phyloP scores from a whole-genome alignment of 176 grass and related monocot genomes.

The Calamus simplicifolius region DNA sequence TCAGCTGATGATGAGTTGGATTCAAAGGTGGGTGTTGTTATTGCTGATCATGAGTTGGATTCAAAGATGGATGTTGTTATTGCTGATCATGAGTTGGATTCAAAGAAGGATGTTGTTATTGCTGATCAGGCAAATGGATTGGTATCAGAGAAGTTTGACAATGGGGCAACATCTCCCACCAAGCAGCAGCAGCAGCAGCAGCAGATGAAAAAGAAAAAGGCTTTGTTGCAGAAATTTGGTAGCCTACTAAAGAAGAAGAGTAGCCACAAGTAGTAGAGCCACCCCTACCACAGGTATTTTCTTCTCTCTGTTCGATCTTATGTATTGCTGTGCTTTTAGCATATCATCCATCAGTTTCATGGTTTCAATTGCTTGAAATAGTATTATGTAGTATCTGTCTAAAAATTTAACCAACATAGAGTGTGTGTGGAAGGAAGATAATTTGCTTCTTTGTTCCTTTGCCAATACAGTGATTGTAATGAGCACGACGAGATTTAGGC shows the following conservation, averaged over 20 bases:
- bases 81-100: slow-evolving; percentile 20
- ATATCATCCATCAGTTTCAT: slow-evolving; percentile 32
- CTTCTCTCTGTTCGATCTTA: slow-evolving; percentile 36
- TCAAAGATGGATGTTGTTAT: too few relatives aligned
- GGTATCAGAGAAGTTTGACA: slow-evolving; percentile 26
- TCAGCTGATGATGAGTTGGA: slow-evolving; percentile 11
- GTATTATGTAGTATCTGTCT: slow-evolving; percentile 9
- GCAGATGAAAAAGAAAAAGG: slow-evolving; percentile 60
- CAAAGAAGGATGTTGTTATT: slow-evolving; percentile 38
- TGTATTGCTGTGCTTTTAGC: slow-evolving; percentile 36
- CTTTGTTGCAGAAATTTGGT: slow-evolving; percentile 85
- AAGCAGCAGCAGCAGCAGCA: slow-evolving; percentile 43
- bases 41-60: too few relatives aligned
- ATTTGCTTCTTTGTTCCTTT: too few relatives aligned
- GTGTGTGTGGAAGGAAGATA: too few relatives aligned
- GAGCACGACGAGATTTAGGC: too few relatives aligned
- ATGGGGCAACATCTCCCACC: slow-evolving; percentile 30
- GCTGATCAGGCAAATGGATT: slow-evolving; percentile 33
- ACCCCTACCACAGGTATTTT: slow-evolving; percentile 11
- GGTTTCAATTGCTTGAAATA: slow-evolving; percentile 44
- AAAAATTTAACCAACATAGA: too few relatives aligned
- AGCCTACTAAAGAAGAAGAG: slow-evolving; percentile 88
- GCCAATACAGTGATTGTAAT: too few relatives aligned
- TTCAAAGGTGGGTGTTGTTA: too few relatives aligned
- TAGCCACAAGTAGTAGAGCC: slow-evolving; percentile 47